Percentiles rank a stretch among this genome's conserved stretches.
These are phyloP conservation scores for Tulasnella sp. DNA, from an alignment of 768 basidiomycete genomes.

Conservation along the genomic window DNA sequence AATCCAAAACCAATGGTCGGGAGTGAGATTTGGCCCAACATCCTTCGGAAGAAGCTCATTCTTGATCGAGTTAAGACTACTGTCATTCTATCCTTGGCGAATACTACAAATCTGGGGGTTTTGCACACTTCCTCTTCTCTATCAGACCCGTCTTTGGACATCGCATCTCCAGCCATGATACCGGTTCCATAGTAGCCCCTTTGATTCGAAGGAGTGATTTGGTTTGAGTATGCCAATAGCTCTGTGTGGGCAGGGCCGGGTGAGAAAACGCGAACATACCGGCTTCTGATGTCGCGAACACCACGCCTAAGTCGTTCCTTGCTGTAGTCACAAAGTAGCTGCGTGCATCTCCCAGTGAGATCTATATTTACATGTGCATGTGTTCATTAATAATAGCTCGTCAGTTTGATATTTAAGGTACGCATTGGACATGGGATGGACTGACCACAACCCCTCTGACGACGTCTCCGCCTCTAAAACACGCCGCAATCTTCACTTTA, in stretches of 20 bases:
- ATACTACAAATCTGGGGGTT: constrained; percentile 54
- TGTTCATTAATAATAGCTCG: background rate
- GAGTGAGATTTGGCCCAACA: no score
- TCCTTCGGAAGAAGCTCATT: no score
- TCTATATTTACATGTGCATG: constrained; percentile 35
- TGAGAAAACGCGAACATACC: no score
- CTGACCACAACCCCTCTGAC: constrained; percentile 77
- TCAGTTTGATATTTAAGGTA: background rate
- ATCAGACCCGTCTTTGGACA: constrained; percentile 69
- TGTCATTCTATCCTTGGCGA: background rate
- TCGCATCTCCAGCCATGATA: constrained; percentile 87
- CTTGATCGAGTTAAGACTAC: no score
- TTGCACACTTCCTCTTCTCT: constrained; percentile 80
- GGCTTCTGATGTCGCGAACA: constrained; percentile 82
- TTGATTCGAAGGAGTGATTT: no score
- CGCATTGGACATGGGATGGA: constrained; percentile 13
- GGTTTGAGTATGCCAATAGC: no score
- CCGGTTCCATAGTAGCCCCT: constrained; percentile 76
- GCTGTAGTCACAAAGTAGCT: constrained; percentile 90
- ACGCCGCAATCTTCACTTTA: constrained; percentile 78
- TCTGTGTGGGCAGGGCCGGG: no score
- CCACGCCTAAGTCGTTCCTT: constrained; percentile 80
- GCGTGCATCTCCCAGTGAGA: constrained; percentile 83
- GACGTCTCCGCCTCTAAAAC: constrained; percentile 86
- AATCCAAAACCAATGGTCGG: no score